Evolutionary conservation across 2,329 filamentous ascomycete species (phyloP), one percentile per base, ranked within the genome.

Genomic region (Berkeleyomyces rouxiae): DNA sequence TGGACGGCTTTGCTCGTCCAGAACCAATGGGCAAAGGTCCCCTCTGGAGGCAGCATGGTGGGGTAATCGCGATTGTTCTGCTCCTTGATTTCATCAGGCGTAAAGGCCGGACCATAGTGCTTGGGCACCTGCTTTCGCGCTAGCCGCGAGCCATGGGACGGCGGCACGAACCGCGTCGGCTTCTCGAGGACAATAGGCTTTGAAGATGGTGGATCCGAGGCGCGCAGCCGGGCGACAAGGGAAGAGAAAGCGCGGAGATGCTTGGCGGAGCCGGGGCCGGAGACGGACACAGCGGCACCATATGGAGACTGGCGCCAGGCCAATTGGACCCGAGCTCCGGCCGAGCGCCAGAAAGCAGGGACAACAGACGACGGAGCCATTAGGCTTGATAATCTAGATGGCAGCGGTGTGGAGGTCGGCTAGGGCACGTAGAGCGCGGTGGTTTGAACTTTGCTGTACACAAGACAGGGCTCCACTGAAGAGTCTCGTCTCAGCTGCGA

Each of bases 141-240:
- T 40, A 90, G 79, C 5, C 87, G 79, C 31, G 87, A 77, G 10
- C 87, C 86, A 72, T 97, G 93, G 0, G 92, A 97, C 0, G 93
- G 93, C 1, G 93, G 92, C 58, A 88, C 88, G 79, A 96, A 97
- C 72, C 86, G 87, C 69, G 87, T 81, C 33, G 92, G 92, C 74
- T 96, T 90, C 69, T 88, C 88, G 67, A 99, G 84, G 4, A 90
- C 81, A 66, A 85, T 79, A 43, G 82, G 81, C 70, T 86, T 87
- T 59, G 64, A 39, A 16, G 60, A 13, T 23, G 66, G 59, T 10
- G 65, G 65, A 53, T 47, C 33, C 7, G 49, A 44, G 33, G 13
- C 23, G 31, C 23, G 23, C 49, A 37, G 13, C 4, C 36, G 47
- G 44, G n/a, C 1, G n/a, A 11, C 49, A 7, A 47, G 42, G 3